Base-by-base conservation (phyloP, 441 rosid species). In the Pelargonium myrrhifolium region DNA sequence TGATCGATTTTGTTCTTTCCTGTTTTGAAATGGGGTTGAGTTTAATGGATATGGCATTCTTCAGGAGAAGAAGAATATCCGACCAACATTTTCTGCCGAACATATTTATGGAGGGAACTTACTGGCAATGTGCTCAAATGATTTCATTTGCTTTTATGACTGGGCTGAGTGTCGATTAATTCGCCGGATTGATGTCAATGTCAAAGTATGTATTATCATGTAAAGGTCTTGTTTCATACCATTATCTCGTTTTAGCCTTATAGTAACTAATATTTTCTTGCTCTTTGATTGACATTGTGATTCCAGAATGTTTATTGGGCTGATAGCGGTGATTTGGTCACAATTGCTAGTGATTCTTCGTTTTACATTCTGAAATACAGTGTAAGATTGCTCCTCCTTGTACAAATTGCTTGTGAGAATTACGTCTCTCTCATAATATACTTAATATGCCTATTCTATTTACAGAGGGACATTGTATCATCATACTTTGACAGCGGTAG, bases 121-220 rank as follows among this genome's bases (percentile, higher is more conserved):
- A 68, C 77, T 95, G 78, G 97, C 98, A 49, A 95, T 95, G 98
- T 88, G 99, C 85, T 87, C 98, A 68, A 95, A 85, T 79, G 99
- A 92, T 80, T 95, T 95, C 76, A 92, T 92, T 75, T 95, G 99
- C 76, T 95, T 92, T 76, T 95, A 90, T 80, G 97, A 92, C 81
- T 95, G 99, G 99, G 87, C 85, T 74, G 98, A 95, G 68, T 95
- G 99, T 86, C 85, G 98, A 82, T 79, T 95, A 83, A 86, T 95
- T 74, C 85, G 97, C 71, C 86, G 98, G 62, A 92, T 95, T 79
- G 99, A 95, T 80, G 99, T 95, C 53, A 85, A 79, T 43, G 97
- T 95, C 71, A 95, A 95, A 81, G 99, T 92, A 87, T 83, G 93
- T 62, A 22, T 61, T 22, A 64, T 35, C 35, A 62, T 9, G 39